These are phyloP conservation scores for Penicillium corylophilum DNA, from an alignment of 2,329 filamentous ascomycete species.

Conservation along the genomic window DNA sequence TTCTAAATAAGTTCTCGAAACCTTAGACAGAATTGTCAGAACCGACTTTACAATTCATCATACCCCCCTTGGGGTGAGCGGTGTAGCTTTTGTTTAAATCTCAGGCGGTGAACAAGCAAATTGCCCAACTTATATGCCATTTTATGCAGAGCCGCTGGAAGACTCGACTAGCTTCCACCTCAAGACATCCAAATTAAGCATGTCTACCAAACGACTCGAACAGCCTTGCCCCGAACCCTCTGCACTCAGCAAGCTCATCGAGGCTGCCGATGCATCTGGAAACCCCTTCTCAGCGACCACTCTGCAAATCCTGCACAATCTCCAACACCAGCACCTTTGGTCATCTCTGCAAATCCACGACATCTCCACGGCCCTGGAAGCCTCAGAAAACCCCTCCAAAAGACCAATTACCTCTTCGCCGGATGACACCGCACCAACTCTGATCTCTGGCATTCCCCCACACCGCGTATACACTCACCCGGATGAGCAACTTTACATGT, in stretches of 20 bases:
- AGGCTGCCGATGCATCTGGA: constrained; percentile 25
- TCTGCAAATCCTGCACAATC: constrained; percentile 62
- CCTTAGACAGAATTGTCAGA: background rate
- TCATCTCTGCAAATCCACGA: constrained; percentile 54
- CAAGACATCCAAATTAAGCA: constrained; percentile 8
- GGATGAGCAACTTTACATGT: constrained; percentile 62
- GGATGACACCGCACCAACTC: constrained; percentile 39
- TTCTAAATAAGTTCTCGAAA: background rate
- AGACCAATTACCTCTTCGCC: background rate
- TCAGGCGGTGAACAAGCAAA: constrained; percentile 5
- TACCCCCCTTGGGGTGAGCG: background rate
- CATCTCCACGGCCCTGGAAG: constrained; percentile 6
- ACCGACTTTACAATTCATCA: background rate
- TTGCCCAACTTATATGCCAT: background rate
- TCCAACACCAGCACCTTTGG: constrained; percentile 64
- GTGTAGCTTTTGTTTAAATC: background rate
- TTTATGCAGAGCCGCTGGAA: background rate
- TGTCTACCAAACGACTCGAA: constrained; percentile 12
- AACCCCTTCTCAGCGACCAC: constrained; percentile 48
- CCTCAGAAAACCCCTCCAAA: background rate
- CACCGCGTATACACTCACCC: constrained; percentile 62
- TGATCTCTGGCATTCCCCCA: constrained; percentile 63
- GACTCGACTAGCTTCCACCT: background rate
- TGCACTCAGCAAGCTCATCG: constrained; percentile 43
- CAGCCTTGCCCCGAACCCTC: constrained; percentile 31